Conservation (phyloP, 1,139 yeast species). For the Meyerozyma guilliermondii region DNA sequence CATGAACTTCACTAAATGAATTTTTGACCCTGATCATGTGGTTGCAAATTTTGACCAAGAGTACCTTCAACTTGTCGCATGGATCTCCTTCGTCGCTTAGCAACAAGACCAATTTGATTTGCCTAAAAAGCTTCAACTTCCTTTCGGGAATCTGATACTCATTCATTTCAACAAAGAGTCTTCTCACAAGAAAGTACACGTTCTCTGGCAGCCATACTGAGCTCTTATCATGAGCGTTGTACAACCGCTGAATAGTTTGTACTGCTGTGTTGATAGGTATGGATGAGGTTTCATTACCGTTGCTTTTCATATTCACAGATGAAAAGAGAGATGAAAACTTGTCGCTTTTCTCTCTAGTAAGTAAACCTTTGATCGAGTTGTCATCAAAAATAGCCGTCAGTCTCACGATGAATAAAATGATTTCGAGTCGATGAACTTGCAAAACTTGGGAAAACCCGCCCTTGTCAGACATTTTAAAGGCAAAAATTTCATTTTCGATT, state of each 20-base stretch:
- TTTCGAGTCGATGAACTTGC: slow-evolving; percentile 23
- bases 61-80: background rate
- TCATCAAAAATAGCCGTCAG: slow-evolving; percentile 38
- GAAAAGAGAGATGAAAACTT: background rate
- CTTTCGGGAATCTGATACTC: slow-evolving; percentile 18
- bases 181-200: slow-evolving; percentile 34
- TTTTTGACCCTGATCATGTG: background rate
- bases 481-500: slow-evolving; percentile 30
- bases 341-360: background rate
- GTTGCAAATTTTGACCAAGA: background rate
- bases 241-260: slow-evolving; percentile 15
- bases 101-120: slow-evolving; percentile 32
- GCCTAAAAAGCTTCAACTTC: slow-evolving; percentile 25
- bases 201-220: slow-evolving; percentile 29
- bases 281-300: background rate
- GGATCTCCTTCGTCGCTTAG: slow-evolving; percentile 15
- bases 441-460: slow-evolving; percentile 15
- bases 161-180: slow-evolving; percentile 23
- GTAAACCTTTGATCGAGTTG: background rate
- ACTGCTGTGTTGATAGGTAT: slow-evolving; percentile 26
- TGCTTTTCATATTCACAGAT: background rate
- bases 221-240: slow-evolving; percentile 14
- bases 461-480: slow-evolving; percentile 8
- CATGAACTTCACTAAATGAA: background rate
- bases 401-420: slow-evolving; percentile 26